These are phyloP conservation scores for Fusarium poae DNA, from an alignment of 2,329 filamentous ascomycete genomes.

Conservation along the genomic window DNA sequence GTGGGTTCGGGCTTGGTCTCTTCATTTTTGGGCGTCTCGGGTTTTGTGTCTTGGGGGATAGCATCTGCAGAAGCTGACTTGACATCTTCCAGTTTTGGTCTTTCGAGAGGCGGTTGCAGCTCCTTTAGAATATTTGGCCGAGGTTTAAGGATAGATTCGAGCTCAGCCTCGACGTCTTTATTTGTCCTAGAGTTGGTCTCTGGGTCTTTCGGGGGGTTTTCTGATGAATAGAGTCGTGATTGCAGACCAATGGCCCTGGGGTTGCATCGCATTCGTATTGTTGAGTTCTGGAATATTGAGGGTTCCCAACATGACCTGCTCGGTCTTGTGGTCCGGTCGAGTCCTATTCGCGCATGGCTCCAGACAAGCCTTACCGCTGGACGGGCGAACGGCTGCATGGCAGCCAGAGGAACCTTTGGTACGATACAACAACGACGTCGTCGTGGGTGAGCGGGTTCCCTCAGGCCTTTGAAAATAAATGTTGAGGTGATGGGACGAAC, in stretches of 20 bases:
- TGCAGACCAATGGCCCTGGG: conserved; percentile 42
- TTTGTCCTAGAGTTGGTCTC: conserved; percentile 31
- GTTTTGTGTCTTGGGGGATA: conserved; percentile 11
- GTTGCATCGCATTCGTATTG: conserved; percentile 43
- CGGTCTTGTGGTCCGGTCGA: conserved; percentile 42
- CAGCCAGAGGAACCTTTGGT: conserved; percentile 28
- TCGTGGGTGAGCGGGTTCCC: conserved; percentile 28
- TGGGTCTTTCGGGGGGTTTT: conserved; percentile 41
- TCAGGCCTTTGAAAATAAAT: conserved; percentile 23
- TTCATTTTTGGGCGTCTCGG: conserved; percentile 15
- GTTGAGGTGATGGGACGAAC: conserved; percentile 40
- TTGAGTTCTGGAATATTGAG: conserved; percentile 27
- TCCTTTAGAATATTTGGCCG: conserved; percentile 29
- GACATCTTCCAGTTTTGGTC: conserved; percentile 18
- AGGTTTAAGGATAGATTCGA: conserved; percentile 41
- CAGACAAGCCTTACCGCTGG: conserved; percentile 50
- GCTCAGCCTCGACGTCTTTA: conserved; percentile 36
- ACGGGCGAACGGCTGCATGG: conserved; percentile 55
- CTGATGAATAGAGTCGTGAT: conserved; percentile 48
- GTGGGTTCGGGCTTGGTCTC: conserved; percentile 14
- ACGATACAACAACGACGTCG: conserved; percentile 26
- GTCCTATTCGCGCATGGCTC: conserved; percentile 48
- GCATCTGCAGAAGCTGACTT: conserved; percentile 6
- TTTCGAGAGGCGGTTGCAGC: conserved; percentile 22
- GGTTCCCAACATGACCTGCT: conserved; percentile 35